phyloP scores from a whole-genome alignment of 2,329 filamentous ascomycete genomes.

The Cytospora chrysosperma region DNA sequence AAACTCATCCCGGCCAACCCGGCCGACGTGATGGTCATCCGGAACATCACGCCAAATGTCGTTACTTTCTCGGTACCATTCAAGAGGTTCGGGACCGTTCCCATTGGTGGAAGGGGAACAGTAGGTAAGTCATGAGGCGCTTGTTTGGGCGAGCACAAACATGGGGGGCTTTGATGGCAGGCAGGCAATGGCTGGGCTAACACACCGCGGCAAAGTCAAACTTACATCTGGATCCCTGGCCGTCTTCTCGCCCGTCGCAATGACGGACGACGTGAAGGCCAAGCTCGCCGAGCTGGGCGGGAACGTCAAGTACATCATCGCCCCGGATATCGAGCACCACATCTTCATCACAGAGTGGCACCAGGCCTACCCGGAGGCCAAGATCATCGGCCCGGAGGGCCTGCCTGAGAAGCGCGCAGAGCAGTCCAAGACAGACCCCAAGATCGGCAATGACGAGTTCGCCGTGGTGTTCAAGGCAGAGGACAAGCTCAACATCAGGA shows the following conservation, averaged over 20 bases:
- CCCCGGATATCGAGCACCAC: conserved; percentile 90
- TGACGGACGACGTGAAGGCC: conserved; percentile 70
- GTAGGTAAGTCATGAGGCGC: conserved; percentile 56
- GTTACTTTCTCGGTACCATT: conserved; percentile 83
- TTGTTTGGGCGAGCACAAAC: not conserved
- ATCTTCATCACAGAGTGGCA: conserved; percentile 89
- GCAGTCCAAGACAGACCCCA: conserved; percentile 52
- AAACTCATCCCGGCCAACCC: conserved; percentile 70
- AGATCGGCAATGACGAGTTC: conserved; percentile 58
- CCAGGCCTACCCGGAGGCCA: conserved; percentile 72
- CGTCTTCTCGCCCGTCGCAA: conserved; percentile 86
- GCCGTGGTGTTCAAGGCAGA: conserved; percentile 63
- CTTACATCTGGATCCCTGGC: conserved; percentile 76
- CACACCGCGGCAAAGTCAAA: conserved; percentile 58
- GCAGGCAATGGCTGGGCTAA: not conserved
- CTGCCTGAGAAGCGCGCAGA: conserved; percentile 77
- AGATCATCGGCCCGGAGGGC: conserved; percentile 78
- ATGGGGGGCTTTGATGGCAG: no score
- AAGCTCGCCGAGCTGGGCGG: conserved; percentile 65
- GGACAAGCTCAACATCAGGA: conserved; percentile 48
- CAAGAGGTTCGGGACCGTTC: conserved; percentile 72
- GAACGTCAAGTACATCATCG: conserved; percentile 78
- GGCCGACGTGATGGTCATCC: conserved; percentile 84
- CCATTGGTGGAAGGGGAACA: conserved; percentile 84
- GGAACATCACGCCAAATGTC: conserved; percentile 76